A percentile compares a stretch with the other conserved stretches of the same genome.
Evolutionary conservation across 1,284 basidiomycete species (phyloP).

Genomic region (Macrocystidia cucumis): DNA sequence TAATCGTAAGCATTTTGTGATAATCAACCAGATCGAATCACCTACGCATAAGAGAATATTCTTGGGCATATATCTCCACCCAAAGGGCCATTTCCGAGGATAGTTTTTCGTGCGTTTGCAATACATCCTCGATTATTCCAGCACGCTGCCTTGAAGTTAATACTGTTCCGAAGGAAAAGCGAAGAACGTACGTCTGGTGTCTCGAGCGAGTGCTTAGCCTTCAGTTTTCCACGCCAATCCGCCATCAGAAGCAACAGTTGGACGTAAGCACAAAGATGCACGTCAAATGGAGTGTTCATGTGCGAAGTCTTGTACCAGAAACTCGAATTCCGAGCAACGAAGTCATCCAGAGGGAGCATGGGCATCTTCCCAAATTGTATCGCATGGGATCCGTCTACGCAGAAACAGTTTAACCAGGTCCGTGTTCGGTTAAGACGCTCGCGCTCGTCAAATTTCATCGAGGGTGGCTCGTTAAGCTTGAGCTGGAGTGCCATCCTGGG

Average conservation of each 20-base stretch:
- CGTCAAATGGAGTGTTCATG: conserved; percentile 38
- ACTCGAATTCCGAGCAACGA: conserved; percentile 42
- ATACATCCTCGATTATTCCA: conserved; percentile 22
- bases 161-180: conserved; percentile 1
- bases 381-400: conserved; percentile 54
- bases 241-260: conserved; percentile 41
- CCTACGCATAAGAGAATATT: conserved; percentile 29
- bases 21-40: conserved; percentile 4
- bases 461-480: conserved; percentile 37
- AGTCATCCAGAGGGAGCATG: conserved; percentile 52
- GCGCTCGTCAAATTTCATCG: conserved; percentile 25
- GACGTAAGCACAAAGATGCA: conserved; percentile 47
- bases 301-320: conserved; percentile 43
- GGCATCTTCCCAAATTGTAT: conserved; percentile 63
- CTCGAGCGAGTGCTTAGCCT: conserved; percentile 15
- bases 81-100: conserved; percentile 27
- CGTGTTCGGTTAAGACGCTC: conserved; percentile 45
- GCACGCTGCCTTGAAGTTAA: conserved; percentile 16
- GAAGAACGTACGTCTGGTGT: conserved; percentile 15
- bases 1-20: conserved; percentile 4
- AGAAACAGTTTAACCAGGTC: conserved; percentile 64
- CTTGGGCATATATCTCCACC: conserved; percentile 28
- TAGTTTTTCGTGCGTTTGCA: conserved; percentile 28
- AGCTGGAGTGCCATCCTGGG: conserved; percentile 47
- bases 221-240: conserved; percentile 29